Evolutionary conservation across 176 grass and related monocot genomes (phyloP), one percentile per base, ranked within the genome.

Genomic region (Oryza brachyantha): DNA sequence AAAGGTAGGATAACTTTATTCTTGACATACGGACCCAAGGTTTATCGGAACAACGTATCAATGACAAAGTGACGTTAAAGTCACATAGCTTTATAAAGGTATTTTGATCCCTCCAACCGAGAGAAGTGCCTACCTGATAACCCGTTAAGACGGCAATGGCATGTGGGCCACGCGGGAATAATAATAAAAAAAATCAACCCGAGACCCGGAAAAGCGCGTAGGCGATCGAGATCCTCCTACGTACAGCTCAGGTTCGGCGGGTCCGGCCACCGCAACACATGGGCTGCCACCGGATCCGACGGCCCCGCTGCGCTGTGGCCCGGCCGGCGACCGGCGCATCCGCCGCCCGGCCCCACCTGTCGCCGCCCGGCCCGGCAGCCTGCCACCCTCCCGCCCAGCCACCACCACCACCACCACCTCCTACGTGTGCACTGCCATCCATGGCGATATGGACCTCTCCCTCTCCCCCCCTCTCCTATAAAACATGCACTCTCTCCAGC

Each of bases 281-380:
- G 70, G 76, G 3, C 7, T 84, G 86, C 76, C 70, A 26, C 43
- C 57, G 72, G 41, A 41, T 63, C 84, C 72, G 58, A 71, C 55
- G 72, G 63, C 50, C 29, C 29, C 63, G 70, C 36, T 63, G 69
- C 73, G 55, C 5, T 48, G 68, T 57, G 36, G 43, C 28, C 59
- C 66, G 61, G 72, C 59, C 66, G 61, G 72, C 38, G 69, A 84
- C 75, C 69, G 76, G 84, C 76, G 75, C 70, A 84, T 79, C 74
- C 60, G 45, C 5, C 27, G 54, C 2, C 19, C 29, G 79, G 79
- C 55, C 68, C 79, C 68, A 29, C 69, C 69, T 89, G 87, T 85
- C 87, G 55, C 91, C 68, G 72, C 36, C 65, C 72, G 78, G 79
- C 79, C 91, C 88, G 78, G 88, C 91, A 84, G 26, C 35, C 83